phyloP scores from a whole-genome alignment of 1,139 yeast species.

The Torulaspora globosa region DNA sequence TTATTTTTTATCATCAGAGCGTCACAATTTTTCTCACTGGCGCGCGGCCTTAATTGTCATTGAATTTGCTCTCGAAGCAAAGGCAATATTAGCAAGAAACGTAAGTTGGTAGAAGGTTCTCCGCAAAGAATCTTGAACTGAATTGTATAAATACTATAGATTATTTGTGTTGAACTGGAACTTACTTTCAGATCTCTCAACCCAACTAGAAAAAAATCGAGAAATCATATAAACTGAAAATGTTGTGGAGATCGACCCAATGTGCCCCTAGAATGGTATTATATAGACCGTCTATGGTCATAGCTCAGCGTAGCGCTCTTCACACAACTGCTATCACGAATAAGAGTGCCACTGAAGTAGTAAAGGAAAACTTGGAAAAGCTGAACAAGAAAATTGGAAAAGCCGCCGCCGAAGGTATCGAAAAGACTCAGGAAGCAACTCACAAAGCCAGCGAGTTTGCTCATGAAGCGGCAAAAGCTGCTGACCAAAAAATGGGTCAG shows the following conservation, averaged over 20 bases:
- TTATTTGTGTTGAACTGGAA: background rate
- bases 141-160: conserved; percentile 1
- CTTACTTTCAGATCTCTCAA: too few species aligned
- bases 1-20: background rate
- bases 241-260: conserved; percentile 11
- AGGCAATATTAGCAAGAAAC: conserved; percentile 1
- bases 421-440: conserved; percentile 24
- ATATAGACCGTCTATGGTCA: conserved; percentile 13
- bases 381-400: conserved; percentile 23
- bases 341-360: conserved; percentile 13
- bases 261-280: conserved; percentile 4
- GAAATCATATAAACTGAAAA: conserved; percentile 1
- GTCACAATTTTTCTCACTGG: background rate
- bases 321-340: conserved; percentile 4
- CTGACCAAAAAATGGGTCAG: conserved; percentile 15
- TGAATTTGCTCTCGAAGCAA: conserved; percentile 5
- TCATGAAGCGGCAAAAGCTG: conserved; percentile 15
- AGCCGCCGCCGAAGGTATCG: conserved; percentile 28
- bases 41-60: conserved; percentile 4
- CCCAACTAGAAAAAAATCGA: background rate
- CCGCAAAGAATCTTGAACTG: background rate
- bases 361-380: conserved; percentile 21
- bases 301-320: conserved; percentile 7
- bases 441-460: conserved; percentile 18
- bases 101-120: background rate